Evolutionary conservation across 148 eudicot genomes (phyloP).

Genomic region (Rhododendron williamsianum): DNA sequence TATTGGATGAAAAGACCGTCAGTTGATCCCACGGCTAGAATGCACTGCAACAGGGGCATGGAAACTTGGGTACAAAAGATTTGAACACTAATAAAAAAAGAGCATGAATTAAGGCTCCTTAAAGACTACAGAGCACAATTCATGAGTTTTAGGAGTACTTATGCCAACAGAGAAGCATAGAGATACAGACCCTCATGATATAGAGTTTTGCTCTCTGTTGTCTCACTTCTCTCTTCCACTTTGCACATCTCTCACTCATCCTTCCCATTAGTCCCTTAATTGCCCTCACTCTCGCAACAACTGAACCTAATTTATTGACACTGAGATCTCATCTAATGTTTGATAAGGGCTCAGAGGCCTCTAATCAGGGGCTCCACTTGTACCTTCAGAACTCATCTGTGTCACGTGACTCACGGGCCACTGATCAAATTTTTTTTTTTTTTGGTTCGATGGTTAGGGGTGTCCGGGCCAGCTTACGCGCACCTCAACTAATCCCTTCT

Average conservation of each 20-base stretch:
- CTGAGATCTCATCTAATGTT: not conserved
- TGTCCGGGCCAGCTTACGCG: not conserved
- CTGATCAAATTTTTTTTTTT: too few relatives aligned
- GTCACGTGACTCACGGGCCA: not conserved
- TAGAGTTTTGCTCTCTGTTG: conserved; percentile 42
- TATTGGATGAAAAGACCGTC: too few relatives aligned
- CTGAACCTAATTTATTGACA: not conserved
- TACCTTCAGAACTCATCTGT: not conserved
- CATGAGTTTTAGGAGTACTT: conserved; percentile 11
- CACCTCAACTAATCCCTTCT: not conserved
- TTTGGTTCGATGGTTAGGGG: not conserved
- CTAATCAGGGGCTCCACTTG: conserved; percentile 6
- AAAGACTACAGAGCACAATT: not conserved
- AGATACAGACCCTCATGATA: conserved; percentile 48
- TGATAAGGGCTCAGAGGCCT: not conserved
- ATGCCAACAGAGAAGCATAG: conserved; percentile 44
- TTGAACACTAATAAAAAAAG: not conserved
- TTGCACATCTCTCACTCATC: conserved; percentile 32
- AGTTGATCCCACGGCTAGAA: too few relatives aligned
- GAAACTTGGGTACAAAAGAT: too few relatives aligned
- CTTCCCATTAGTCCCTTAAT: conserved; percentile 10
- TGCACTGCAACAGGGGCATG: too few relatives aligned
- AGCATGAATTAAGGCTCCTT: not conserved
- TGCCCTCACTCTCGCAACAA: not conserved
- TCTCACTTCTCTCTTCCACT: conserved; percentile 43